phyloP scores from a whole-genome alignment of 495 filamentous ascomycete species.

The Symbiotaphrina buchneri region DNA sequence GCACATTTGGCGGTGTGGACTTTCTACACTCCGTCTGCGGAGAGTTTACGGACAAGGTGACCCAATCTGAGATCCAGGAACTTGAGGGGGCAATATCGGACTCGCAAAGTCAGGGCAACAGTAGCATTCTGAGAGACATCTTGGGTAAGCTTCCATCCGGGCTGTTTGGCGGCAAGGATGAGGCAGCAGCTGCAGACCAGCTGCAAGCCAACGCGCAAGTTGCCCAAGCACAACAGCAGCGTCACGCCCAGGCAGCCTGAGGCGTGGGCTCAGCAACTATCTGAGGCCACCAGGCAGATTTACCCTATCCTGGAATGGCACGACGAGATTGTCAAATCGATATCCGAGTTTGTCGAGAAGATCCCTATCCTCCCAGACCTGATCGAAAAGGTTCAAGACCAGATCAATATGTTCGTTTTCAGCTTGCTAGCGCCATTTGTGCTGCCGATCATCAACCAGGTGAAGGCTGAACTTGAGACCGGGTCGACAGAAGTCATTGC shows the following conservation, averaged over 20 bases:
- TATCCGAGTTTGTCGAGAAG: slow-evolving; percentile 51
- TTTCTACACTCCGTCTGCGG: slow-evolving; percentile 74
- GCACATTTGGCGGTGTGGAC: slow-evolving; percentile 82
- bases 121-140: slow-evolving; percentile 47
- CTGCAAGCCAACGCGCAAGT: slow-evolving; percentile 23
- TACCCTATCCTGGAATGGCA: slow-evolving; percentile 77
- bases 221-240: slow-evolving; percentile 35
- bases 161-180: slow-evolving; percentile 43
- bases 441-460: slow-evolving; percentile 62
- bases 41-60: slow-evolving; percentile 71
- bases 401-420: slow-evolving; percentile 67
- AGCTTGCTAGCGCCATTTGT: slow-evolving; percentile 67
- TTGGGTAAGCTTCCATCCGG: slow-evolving; percentile 58
- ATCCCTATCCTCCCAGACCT: slow-evolving; percentile 63
- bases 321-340: slow-evolving; percentile 59
- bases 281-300: slow-evolving; percentile 46
- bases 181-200: slow-evolving; percentile 42
- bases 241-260: slow-evolving; percentile 55
- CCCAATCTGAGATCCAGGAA: slow-evolving; percentile 64
- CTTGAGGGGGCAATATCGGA: slow-evolving; percentile 54
- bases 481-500: slow-evolving; percentile 74
- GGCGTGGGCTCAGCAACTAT: slow-evolving; percentile 43
- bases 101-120: slow-evolving; percentile 23
- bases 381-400: slow-evolving; percentile 10
- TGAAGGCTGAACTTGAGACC: slow-evolving; percentile 62